Evolutionary conservation across 352 stramenopile genomes (phyloP), one percentile per base, ranked within the genome.

Genomic region (Phytophthora fragariae): DNA sequence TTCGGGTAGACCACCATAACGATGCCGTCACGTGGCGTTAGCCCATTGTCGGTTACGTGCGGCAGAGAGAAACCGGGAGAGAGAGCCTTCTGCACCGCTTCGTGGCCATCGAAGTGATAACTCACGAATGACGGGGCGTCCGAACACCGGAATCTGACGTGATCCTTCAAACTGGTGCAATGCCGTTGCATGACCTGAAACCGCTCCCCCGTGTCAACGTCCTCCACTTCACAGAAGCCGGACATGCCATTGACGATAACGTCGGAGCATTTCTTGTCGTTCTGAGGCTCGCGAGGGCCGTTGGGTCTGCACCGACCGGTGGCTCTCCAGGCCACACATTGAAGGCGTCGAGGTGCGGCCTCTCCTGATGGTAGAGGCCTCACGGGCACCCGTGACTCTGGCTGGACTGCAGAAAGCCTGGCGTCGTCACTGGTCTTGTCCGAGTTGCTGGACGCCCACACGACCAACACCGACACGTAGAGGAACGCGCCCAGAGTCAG

Each of bases 1-100:
- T 88, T 85, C 4, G 78, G 82, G 57, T 88, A 85, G 8, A 86
- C 71, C 14, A 86, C 75, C 65, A 89, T 86, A 49, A 85, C 62
- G 58, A 90, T 86, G 0, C 79, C 81, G 19, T 77, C 69, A 0
- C 55, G 59, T 1, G 58, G 29, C 11, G 24, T 2, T 47, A 39
- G 19, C 2, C 12, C 21, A 0, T 46, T 62, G 1, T 65, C 39
- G 33, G 10, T 56, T 10, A 71, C 61, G 50, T 77, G 68, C 0
- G 65, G 65, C 24, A 77, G 11, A 4, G 61, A 62, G 49, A 68
- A 77, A 8, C 59, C 65, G 50, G 71, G 54, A 19, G 35, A 44
- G 5, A 81, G 61, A 47, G 62, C 41, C 17, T 67, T 70, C 14
- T 67, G 41, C 2, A 66, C 50, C 57, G 66, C 65, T 19, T 53